A percentile compares a stretch with the other conserved stretches of the same genome.
phyloP scores from a whole-genome alignment of 371 early-diverging fungal genomes.

The Funneliformis caledonium region DNA sequence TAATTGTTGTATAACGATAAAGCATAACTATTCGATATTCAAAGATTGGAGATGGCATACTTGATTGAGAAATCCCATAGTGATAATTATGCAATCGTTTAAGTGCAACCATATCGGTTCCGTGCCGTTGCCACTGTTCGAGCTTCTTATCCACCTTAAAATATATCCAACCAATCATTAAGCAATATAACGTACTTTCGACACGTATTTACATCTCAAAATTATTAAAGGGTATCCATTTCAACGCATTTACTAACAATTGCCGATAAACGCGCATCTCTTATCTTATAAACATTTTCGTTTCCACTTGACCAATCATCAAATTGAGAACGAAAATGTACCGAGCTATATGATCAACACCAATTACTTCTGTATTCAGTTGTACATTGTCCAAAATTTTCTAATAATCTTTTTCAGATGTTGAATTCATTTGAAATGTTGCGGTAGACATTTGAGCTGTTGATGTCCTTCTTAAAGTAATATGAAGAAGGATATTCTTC shows the following conservation, averaged over 20 bases:
- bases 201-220: conserved; percentile 10
- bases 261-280: conserved; percentile 9
- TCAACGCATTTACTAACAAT: background rate
- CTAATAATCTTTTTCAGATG: background rate
- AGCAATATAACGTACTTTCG: background rate
- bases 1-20: background rate
- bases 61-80: conserved; percentile 5
- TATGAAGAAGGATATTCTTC: too few relatives aligned
- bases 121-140: background rate
- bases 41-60: too few relatives aligned
- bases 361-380: conserved; percentile 3
- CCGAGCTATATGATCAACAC: conserved; percentile 13
- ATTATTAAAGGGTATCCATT: conserved; percentile 25
- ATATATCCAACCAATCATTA: conserved; percentile 14
- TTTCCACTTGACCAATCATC: conserved; percentile 22
- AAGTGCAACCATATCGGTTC: conserved; percentile 1
- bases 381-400: conserved; percentile 6
- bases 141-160: background rate
- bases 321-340: conserved; percentile 7
- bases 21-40: background rate
- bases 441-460: background rate
- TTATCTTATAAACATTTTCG: background rate
- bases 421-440: background rate
- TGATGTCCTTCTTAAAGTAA: background rate
- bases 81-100: conserved; percentile 9